phyloP scores from a whole-genome alignment of 164 flowering plant species.

The Macadamia integrifolia region DNA sequence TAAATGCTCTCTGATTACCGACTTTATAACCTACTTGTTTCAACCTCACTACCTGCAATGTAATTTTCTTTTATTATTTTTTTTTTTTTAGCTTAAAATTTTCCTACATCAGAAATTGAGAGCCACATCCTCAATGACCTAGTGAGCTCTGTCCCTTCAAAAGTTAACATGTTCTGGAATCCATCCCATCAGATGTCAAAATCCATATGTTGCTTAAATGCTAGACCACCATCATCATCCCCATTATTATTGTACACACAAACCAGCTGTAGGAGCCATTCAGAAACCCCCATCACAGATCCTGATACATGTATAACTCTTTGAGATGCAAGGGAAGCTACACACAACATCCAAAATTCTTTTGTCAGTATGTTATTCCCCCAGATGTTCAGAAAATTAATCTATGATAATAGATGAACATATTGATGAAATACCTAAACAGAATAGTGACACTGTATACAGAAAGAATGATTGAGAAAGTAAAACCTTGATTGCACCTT shows the following conservation, averaged over 20 bases:
- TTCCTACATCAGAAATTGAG: constrained; percentile 16
- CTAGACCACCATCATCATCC: constrained; percentile 21
- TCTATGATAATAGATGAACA: neutral
- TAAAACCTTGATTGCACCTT: no score
- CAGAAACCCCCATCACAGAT: constrained; percentile 24
- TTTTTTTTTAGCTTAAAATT: neutral
- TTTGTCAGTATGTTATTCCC: constrained; percentile 4
- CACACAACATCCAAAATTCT: constrained; percentile 3
- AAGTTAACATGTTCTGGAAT: constrained; percentile 4
- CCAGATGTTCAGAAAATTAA: neutral
- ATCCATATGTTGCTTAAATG: constrained; percentile 1
- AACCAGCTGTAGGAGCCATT: constrained; percentile 28
- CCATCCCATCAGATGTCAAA: constrained; percentile 4
- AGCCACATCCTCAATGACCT: constrained; percentile 20
- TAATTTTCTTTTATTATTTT: no score
- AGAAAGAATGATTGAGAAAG: no score
- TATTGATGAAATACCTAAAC: neutral
- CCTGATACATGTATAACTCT: constrained; percentile 3
- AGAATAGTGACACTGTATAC: neutral
- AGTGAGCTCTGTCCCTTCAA: constrained; percentile 14
- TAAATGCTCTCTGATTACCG: neutral
- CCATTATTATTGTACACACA: constrained; percentile 12
- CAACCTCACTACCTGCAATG: neutral
- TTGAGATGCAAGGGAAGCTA: constrained; percentile 7
- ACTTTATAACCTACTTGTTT: neutral